Percentiles rank a stretch among this genome's conserved stretches.
Conservation (phyloP, 805 yeast species). For the Candida railenensis region DNA sequence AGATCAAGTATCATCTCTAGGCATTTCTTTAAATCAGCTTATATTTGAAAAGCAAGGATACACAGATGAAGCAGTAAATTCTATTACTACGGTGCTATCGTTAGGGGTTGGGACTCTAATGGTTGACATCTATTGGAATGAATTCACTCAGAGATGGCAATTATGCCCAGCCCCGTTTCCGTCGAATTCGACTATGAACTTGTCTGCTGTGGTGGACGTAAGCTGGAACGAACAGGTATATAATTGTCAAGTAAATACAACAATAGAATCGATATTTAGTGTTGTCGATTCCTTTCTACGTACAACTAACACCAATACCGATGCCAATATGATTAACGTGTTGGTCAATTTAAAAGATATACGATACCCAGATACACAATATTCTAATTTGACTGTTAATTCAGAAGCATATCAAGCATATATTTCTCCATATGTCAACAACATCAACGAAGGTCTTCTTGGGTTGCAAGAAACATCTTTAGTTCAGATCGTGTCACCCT, state of each 20-base stretch:
- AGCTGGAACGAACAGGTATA: constrained; percentile 27
- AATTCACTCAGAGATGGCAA: constrained; percentile 46
- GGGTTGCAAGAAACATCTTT: background rate
- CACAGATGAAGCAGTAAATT: constrained; percentile 14
- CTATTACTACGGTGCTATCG: constrained; percentile 27
- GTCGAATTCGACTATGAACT: constrained; percentile 16
- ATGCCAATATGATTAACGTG: constrained; percentile 32
- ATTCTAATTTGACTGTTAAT: background rate
- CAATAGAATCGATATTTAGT: constrained; percentile 21
- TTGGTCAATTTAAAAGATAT: constrained; percentile 26
- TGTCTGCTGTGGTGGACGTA: constrained; percentile 11
- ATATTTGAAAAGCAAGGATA: constrained; percentile 33
- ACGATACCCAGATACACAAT: background rate
- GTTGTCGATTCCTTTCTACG: constrained; percentile 17
- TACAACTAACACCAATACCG: constrained; percentile 29
- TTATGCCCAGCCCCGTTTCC: constrained; percentile 51
- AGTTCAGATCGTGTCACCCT: constrained; percentile 1
- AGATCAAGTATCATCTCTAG: constrained; percentile 31
- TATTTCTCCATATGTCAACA: background rate
- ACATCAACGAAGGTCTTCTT: background rate
- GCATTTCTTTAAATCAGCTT: constrained; percentile 28
- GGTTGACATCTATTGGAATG: constrained; percentile 59
- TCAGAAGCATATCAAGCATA: background rate
- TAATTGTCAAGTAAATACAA: constrained; percentile 28
- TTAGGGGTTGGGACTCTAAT: constrained; percentile 48